A percentile compares a stretch with the other conserved stretches of the same genome.
phyloP scores from a whole-genome alignment of 2,329 filamentous ascomycete species.

The Botrytis pseudocinerea region DNA sequence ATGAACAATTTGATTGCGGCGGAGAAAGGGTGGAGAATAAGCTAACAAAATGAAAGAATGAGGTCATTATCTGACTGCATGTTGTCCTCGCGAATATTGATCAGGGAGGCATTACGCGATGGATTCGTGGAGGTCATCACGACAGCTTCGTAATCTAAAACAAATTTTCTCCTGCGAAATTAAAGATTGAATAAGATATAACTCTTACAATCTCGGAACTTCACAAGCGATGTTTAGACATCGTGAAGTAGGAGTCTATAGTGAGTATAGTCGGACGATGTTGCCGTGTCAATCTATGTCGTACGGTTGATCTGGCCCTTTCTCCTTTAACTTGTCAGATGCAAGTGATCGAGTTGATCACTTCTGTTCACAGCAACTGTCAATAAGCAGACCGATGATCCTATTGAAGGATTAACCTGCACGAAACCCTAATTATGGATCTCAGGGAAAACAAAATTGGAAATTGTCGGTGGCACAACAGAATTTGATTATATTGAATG shows the following conservation, averaged over 20 bases:
- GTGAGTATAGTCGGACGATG: neutral
- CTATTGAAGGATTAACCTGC: neutral
- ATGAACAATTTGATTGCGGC: neutral
- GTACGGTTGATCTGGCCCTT: neutral
- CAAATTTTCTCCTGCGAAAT: neutral
- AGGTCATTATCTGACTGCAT: conserved; percentile 3
- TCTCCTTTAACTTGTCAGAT: neutral
- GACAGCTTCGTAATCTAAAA: neutral
- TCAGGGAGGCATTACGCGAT: neutral
- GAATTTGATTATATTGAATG: neutral
- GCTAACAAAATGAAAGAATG: neutral
- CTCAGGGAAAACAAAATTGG: neutral
- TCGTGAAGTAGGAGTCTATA: neutral
- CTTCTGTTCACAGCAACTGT: conserved; percentile 1
- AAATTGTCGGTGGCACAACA: neutral
- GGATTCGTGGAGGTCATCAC: neutral
- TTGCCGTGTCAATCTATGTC: neutral
- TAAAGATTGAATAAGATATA: neutral
- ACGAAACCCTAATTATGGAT: neutral
- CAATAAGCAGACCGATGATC: neutral
- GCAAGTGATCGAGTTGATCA: conserved; percentile 10
- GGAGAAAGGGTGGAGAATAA: neutral
- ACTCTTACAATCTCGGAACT: neutral
- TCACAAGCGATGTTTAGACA: neutral
- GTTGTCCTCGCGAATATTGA: neutral